These are phyloP conservation scores for Flaveria trinervia DNA, from an alignment of 129 eudicot genomes.

Conservation along the genomic window DNA sequence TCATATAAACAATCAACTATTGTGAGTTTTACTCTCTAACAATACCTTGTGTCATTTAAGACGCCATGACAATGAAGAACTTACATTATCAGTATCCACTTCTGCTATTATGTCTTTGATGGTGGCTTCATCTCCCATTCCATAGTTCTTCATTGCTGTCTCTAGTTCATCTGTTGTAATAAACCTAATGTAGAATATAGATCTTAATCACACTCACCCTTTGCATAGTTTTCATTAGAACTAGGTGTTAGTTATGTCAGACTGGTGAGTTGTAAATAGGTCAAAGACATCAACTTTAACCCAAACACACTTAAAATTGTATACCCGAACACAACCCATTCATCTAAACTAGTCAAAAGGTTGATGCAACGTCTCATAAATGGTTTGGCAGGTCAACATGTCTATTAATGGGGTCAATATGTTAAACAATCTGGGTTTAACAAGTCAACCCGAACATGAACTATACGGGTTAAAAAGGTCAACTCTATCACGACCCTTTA, in stretches of 20 bases:
- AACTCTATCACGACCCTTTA: neutral
- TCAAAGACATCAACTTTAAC: neutral
- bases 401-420: neutral
- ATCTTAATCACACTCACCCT: slow-evolving; percentile 4
- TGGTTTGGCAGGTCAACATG: neutral
- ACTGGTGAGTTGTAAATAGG: neutral
- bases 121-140: slow-evolving; percentile 79
- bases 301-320: neutral
- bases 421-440: neutral
- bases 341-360: neutral
- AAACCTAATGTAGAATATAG: slow-evolving; percentile 41
- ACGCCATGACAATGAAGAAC: slow-evolving; percentile 21
- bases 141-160: slow-evolving; percentile 77
- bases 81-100: slow-evolving; percentile 92
- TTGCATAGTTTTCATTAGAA: neutral
- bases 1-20: neutral
- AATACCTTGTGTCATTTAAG: neutral
- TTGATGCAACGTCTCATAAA: neutral
- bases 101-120: slow-evolving; percentile 83
- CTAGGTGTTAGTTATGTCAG: neutral
- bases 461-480: neutral
- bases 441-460: neutral
- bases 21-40: slow-evolving; percentile 13
- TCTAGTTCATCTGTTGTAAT: slow-evolving; percentile 91
- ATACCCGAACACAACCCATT: neutral